These are phyloP conservation scores for Gossypium sturtianum DNA, from an alignment of 345 rosid species.

Conservation along the genomic window DNA sequence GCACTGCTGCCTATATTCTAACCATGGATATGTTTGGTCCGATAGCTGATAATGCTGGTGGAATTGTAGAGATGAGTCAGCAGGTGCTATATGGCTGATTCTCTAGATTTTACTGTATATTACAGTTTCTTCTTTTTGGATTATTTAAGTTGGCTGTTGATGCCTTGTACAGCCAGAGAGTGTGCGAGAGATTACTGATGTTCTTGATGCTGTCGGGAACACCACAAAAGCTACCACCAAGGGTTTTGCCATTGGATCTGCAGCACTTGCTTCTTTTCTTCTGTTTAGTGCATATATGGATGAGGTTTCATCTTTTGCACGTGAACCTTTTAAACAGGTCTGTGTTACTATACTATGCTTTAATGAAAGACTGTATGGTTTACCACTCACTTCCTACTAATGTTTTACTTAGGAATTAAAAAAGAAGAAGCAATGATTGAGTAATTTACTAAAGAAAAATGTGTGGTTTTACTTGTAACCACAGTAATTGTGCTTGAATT, in stretches of 20 bases:
- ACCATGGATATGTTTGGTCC: slow-evolving; percentile 99
- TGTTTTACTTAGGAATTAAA: neutral
- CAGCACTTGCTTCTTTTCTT: slow-evolving; percentile 98
- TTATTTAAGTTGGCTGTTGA: neutral
- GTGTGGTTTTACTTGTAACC: neutral
- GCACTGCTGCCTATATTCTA: slow-evolving; percentile 96
- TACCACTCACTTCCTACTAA: neutral
- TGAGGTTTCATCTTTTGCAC: slow-evolving; percentile 88
- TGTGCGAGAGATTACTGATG: slow-evolving; percentile 93
- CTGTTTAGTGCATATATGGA: slow-evolving; percentile 99
- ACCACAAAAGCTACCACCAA: slow-evolving; percentile 98
- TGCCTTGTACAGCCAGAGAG: slow-evolving; percentile 69
- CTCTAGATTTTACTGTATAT: neutral
- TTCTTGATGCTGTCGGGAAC: slow-evolving; percentile 98
- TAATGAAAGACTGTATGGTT: neutral
- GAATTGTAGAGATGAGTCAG: slow-evolving; percentile 99
- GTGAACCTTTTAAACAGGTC: slow-evolving; percentile 75
- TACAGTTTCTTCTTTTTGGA: neutral
- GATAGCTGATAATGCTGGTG: slow-evolving; percentile 99
- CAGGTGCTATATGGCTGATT: slow-evolving; percentile 45
- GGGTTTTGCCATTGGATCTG: slow-evolving; percentile 99
- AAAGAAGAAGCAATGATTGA: neutral
- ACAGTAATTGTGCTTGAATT: neutral
- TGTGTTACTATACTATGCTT: slow-evolving; percentile 4
- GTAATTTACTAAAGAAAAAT: neutral